Base-by-base conservation (phyloP, 768 basidiomycete species). In the Leucogyrophana mollusca region DNA sequence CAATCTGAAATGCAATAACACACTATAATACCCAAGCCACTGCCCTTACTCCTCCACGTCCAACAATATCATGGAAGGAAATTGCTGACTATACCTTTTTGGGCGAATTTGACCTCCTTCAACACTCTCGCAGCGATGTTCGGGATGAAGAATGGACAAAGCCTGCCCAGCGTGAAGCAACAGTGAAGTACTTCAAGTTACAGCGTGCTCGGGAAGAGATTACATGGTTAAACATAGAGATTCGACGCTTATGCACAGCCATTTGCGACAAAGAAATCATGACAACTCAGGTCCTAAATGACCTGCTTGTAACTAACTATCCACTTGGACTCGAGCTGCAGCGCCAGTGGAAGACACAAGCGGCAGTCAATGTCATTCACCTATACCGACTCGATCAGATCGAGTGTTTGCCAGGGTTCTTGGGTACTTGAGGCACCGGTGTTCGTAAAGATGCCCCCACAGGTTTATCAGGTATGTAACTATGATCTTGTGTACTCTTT, bases 201-300 rank as follows among this genome's bases (percentile, higher is more conserved):
- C 42, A 55, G 33, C 58, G 56, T 18, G 68, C 71, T 0, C 33
- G 45, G 3, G 66, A 70, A 43, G 70, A 73, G 45, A 58, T 69
- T 9, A 14, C 24, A 3, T 49, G 62, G 2, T 49, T 61, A 18
- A 65, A 71, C 30, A 45, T 70, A 11, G 69, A 71, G 46, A 57
- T 70, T 4, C 33, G 32, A 10, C 49, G 55, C 2, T 46, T 67
- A 14, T 50, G 11, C 37, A 40, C 46, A 36, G 55, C 38, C 14
- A 47, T 52, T 43, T 41, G 46, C 25, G 18, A 59, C 22, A 57
- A 65, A 30, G 58, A 62, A 30, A 17, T 35, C 16, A 24, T 34
- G 11, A 25, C 37, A 7, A 18, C 34, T 13, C 2, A n/a, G 14
- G 33, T 27, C 10, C 35, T 43, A 17, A 25, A n/a, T 14, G 20